Base-by-base conservation (phyloP, 2,329 filamentous ascomycete genomes). In the Penicillium sp. region DNA sequence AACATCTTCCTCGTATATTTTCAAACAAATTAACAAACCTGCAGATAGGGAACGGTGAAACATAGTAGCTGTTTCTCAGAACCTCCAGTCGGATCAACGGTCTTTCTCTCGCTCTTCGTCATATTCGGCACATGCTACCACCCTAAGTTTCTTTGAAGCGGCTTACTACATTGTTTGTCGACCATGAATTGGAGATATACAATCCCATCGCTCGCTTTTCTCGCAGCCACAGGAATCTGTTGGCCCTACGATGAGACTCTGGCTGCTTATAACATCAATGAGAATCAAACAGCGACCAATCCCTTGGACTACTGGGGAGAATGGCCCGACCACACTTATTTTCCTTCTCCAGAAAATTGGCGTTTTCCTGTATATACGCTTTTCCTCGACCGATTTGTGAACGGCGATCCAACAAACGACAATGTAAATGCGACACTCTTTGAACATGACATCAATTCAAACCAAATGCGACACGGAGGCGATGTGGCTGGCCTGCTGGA, bases 281-380 rank as follows among this genome's bases (percentile, higher is more conserved):
- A 78, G 61, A 87, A 88, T 69, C 67, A 81, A 63, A 74, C 77
- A 46, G 84, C 86, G n/a, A 78, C 69, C 9, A 71, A 80, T 50
- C 84, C 85, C 2, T 72, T 82, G 38, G 79, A 88, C 45, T 89
- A 88, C 69, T 81, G 75, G 68, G 81, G 84, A 59, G 73, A 79
- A 74, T 82, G 83, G 81, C 74, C 73, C n/a, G 73, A 79, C 60
- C 82, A 85, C 48, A 69, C 61, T 25, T 87, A 83, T 62, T 69
- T 73, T 19, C 73, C 77, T 0, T 87, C 85, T 21, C 86, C 86
- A 1, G 69, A 75, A 0, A 88, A 84, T 63, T 89, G 86, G 86
- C 79, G 86, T 27, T 81, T 88, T 60, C 86, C 86, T 0, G 84
- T 87, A 67, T 89, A 89, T 69, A 86, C 84, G 9, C 74, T 88